These are phyloP conservation scores for Acacia confusa DNA, from an alignment of 306 rosid species.

Conservation along the genomic window DNA sequence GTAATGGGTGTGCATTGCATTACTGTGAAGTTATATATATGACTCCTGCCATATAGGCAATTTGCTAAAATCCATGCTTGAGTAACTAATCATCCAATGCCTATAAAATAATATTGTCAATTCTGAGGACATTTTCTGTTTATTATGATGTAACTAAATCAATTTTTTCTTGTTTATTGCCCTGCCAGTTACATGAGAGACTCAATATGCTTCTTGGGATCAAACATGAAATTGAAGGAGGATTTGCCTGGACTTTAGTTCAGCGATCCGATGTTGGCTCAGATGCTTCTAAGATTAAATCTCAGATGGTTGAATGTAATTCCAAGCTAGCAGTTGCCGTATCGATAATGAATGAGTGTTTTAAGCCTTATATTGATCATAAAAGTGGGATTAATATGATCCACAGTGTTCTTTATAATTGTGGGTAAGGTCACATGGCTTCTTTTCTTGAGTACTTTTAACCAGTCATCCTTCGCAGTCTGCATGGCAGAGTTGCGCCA, in stretches of 20 bases:
- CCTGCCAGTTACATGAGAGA: constrained; percentile 62
- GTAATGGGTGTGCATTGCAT: too few relatives aligned
- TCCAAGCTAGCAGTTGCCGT: constrained; percentile 71
- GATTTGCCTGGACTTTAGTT: constrained; percentile 78
- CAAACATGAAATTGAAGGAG: constrained; percentile 75
- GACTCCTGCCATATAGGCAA: neutral
- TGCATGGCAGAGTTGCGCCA: neutral
- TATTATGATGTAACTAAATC: constrained; percentile 7
- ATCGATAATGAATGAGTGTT: constrained; percentile 62
- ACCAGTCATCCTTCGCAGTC: neutral
- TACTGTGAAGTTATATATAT: neutral
- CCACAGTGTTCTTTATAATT: constrained; percentile 55
- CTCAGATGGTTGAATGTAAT: constrained; percentile 47
- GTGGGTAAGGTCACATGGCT: constrained; percentile 57
- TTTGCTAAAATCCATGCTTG: neutral
- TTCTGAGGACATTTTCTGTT: constrained; percentile 11
- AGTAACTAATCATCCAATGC: neutral
- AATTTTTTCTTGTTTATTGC: constrained; percentile 34
- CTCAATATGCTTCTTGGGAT: constrained; percentile 82
- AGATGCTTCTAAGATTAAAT: constrained; percentile 36
- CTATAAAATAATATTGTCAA: constrained; percentile 21
- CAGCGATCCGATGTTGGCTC: constrained; percentile 45
- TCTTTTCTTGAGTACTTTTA: neutral
- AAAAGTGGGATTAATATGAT: constrained; percentile 65
- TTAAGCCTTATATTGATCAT: constrained; percentile 55